Percentiles rank a stretch among this genome's conserved stretches.
These are phyloP conservation scores for Euphorbia schlechtendalii DNA, from an alignment of 441 rosid genomes.

Conservation along the genomic window DNA sequence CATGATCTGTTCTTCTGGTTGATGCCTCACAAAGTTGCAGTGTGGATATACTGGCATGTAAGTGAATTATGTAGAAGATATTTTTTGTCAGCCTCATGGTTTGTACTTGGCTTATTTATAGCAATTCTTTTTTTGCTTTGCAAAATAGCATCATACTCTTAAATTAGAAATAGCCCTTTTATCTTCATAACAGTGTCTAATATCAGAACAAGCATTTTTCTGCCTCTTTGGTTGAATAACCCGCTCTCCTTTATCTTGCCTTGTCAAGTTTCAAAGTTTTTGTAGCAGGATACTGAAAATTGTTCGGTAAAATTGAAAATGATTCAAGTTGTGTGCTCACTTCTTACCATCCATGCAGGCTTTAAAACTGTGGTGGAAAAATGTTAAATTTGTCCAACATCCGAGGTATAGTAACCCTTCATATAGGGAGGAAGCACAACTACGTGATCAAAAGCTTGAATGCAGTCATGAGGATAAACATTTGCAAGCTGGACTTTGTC, in stretches of 20 bases:
- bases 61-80: slow-evolving; percentile 26
- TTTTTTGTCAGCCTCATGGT: background rate
- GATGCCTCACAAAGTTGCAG: slow-evolving; percentile 91
- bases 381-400: slow-evolving; percentile 64
- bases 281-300: background rate
- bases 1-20: slow-evolving; percentile 74
- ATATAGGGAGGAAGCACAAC: slow-evolving; percentile 52
- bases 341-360: slow-evolving; percentile 39
- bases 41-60: slow-evolving; percentile 96
- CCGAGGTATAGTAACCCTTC: slow-evolving; percentile 56
- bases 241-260: background rate
- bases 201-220: background rate
- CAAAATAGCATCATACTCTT: background rate
- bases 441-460: slow-evolving; percentile 46
- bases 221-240: background rate
- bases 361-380: slow-evolving; percentile 82
- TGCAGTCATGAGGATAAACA: slow-evolving; percentile 26
- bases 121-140: background rate
- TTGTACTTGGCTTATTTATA: background rate
- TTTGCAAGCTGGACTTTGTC: slow-evolving; percentile 14
- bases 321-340: background rate
- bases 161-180: background rate
- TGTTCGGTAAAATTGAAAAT: background rate
- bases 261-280: background rate
- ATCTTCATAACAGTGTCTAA: background rate